phyloP scores from a whole-genome alignment of 345 rosid genomes.

The Sisymbrium altissimum region DNA sequence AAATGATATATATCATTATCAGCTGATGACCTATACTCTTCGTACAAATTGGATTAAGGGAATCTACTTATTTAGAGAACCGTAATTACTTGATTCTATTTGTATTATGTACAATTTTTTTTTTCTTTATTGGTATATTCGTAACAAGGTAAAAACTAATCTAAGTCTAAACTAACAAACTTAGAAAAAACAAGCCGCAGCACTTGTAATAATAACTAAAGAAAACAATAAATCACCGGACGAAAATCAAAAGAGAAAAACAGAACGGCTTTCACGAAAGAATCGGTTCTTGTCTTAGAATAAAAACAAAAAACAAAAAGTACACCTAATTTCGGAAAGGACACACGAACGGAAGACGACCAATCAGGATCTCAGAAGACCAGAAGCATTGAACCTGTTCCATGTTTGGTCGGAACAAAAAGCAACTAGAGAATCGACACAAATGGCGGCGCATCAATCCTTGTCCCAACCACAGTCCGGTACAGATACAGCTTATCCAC shows the following conservation, averaged over 20 bases:
- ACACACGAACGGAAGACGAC: neutral
- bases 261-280: constrained; percentile 24
- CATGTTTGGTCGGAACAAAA: constrained; percentile 1
- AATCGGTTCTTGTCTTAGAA: constrained; percentile 14
- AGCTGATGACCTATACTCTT: neutral
- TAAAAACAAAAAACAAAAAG: neutral
- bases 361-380: constrained; percentile 5
- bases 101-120: neutral
- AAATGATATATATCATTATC: neutral
- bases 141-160: neutral
- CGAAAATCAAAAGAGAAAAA: neutral
- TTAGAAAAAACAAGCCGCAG: neutral
- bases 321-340: constrained; percentile 18
- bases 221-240: neutral
- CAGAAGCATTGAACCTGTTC: constrained; percentile 11
- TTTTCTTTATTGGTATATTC: neutral
- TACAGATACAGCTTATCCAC: constrained; percentile 82
- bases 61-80: neutral
- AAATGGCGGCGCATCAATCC: constrained; percentile 71
- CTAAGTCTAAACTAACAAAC: neutral
- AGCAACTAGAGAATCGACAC: constrained; percentile 65
- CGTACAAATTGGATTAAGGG: neutral
- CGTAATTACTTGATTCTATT: neutral
- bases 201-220: neutral
- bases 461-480: constrained; percentile 69